A percentile compares a stretch with the other conserved stretches of the same genome.
These are phyloP conservation scores for Tetracentron sinense DNA, from an alignment of 164 flowering plant species.

Conservation along the genomic window DNA sequence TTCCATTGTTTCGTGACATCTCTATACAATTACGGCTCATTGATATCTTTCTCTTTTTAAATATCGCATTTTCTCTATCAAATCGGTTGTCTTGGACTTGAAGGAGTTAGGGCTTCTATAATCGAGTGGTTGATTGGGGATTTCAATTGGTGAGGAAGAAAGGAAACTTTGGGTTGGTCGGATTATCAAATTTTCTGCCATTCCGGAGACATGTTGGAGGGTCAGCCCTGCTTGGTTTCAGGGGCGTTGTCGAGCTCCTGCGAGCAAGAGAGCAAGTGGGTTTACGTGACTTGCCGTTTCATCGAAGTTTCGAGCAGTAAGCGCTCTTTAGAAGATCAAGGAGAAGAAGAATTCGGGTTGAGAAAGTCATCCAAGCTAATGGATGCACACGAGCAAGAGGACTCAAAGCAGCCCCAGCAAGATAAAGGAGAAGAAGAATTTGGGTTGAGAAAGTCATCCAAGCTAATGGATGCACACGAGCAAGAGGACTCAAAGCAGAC, in stretches of 20 bases:
- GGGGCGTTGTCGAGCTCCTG: slow-evolving; percentile 30
- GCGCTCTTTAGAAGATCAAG: slow-evolving; percentile 33
- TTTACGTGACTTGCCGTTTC: slow-evolving; percentile 23
- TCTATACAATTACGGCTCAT: too few species aligned
- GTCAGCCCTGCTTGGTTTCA: slow-evolving; percentile 29
- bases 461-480: too few species aligned
- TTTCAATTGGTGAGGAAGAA: slow-evolving; percentile 17
- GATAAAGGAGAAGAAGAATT: slow-evolving; percentile 28
- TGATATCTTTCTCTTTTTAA: too few species aligned
- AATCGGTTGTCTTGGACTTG: too few species aligned
- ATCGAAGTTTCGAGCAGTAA: slow-evolving; percentile 26
- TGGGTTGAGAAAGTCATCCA: slow-evolving; percentile 14
- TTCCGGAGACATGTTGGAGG: slow-evolving; percentile 29
- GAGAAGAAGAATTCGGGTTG: slow-evolving; percentile 22
- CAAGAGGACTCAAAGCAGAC: slow-evolving; percentile 11
- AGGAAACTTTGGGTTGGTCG: slow-evolving; percentile 18
- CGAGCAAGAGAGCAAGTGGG: slow-evolving; percentile 33
- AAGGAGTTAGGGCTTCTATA: slow-evolving; percentile 1
- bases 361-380: slow-evolving; percentile 23
- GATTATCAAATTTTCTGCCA: neutral
- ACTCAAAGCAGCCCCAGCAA: slow-evolving; percentile 4
- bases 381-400: slow-evolving; percentile 16
- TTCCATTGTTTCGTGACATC: too few species aligned
- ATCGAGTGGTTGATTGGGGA: slow-evolving; percentile 8
- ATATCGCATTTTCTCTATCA: neutral